Base-by-base conservation (phyloP, 805 yeast species). In the Metschnikowia matae region DNA sequence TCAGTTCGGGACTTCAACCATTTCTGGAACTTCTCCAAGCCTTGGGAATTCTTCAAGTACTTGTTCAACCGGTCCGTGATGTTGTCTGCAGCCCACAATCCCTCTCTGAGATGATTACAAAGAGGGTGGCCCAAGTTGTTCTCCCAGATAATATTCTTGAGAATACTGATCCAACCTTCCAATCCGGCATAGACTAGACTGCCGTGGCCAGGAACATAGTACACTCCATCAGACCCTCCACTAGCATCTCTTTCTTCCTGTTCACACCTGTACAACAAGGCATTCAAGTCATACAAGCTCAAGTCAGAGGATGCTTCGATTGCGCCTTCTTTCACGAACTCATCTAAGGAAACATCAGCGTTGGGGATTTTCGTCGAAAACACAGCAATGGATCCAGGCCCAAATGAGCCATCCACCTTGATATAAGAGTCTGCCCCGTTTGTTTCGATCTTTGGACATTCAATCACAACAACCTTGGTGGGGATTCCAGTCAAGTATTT, bases 311-410 rank as follows among this genome's bases (percentile, higher is more conserved):
- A 81, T 0, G 96, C 95, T 52, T 81, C 84, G 23, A 84, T 62
- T 0, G 95, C 96, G 17, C 96, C 96, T 23, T 77, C 70, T 61
- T 86, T 79, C n/a, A 87, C 79, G 56, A 69, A 85, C 14, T 75
- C 68, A 63, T 89, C 95, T 42, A 91, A 69, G 3, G 77, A 74
- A 13, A 73, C 73, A 57, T 87, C 87, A 33, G 88, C 88, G 13
- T 81, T 79, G 6, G 82, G 78, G 49, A 86, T 82, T 51, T 74
- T 74, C 0, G 97, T 89, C 32, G 84, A 77, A 60, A 89, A 79
- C 2, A 94, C 84, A 0, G 96, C 89, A 58, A 94, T 89, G 1
- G 97, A 86, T 3, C 99, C 99, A 47, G 87, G 92, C 3, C 92
- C 90, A 69, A 92, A 91, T 4, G 55, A 40, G 0, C 72, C 79